These are phyloP conservation scores for Heritiera littoralis DNA, from an alignment of 345 rosid genomes.

Conservation along the genomic window DNA sequence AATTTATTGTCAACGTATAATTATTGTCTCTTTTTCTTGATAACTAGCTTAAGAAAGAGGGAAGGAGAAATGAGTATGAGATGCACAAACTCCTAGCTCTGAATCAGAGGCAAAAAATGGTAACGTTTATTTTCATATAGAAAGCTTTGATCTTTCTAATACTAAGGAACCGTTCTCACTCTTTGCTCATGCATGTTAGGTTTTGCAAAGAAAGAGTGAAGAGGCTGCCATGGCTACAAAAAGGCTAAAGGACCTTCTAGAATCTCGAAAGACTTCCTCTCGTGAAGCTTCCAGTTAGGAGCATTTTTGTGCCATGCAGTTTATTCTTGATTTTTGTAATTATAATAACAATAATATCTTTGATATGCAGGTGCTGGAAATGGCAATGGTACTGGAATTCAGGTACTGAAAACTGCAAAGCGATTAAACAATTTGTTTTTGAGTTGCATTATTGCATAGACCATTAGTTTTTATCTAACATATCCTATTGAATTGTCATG, in stretches of 20 bases:
- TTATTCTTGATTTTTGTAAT: constrained; percentile 19
- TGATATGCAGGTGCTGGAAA: constrained; percentile 51
- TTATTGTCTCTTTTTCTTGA: background rate
- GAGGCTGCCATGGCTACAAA: constrained; percentile 97
- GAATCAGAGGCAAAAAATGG: constrained; percentile 97
- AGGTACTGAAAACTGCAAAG: constrained; percentile 48
- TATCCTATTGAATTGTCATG: background rate
- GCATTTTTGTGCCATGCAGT: constrained; percentile 19
- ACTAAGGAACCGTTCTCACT: constrained; percentile 16
- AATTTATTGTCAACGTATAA: background rate
- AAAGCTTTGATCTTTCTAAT: constrained; percentile 15
- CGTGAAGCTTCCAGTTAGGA: constrained; percentile 56
- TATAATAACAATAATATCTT: constrained; percentile 20
- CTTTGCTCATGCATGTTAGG: constrained; percentile 42
- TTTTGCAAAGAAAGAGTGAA: constrained; percentile 94
- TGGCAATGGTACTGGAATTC: constrained; percentile 72
- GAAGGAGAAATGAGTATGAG: constrained; percentile 93
- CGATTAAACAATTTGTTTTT: background rate
- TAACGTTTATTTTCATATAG: constrained; percentile 29
- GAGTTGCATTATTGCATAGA: background rate
- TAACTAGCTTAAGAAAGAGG: constrained; percentile 92
- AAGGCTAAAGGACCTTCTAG: constrained; percentile 89
- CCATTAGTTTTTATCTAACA: background rate
- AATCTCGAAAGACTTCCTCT: constrained; percentile 76
- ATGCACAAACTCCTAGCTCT: constrained; percentile 94